phyloP scores from a whole-genome alignment of 2,329 filamentous ascomycete genomes.

The Dactylellina cionopaga region DNA sequence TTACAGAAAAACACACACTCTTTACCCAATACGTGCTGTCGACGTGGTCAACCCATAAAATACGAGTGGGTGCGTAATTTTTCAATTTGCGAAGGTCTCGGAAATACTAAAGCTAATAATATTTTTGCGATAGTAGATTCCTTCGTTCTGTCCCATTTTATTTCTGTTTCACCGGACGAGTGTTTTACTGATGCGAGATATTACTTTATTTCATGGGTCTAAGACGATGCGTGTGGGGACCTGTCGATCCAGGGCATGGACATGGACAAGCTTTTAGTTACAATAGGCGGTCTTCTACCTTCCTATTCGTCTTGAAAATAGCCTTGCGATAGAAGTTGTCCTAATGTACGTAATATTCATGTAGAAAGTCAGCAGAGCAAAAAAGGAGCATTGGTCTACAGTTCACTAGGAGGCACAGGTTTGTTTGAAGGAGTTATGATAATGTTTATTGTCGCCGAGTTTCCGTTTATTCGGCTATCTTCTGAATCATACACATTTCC shows the following conservation, averaged over 20 bases:
- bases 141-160: background rate
- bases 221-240: background rate
- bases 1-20: too few relatives aligned
- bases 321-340: slow-evolving; percentile 14
- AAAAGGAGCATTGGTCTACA: background rate
- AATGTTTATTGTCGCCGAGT: slow-evolving; percentile 14
- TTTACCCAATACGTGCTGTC: too few relatives aligned
- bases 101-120: slow-evolving; percentile 5
- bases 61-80: background rate
- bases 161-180: background rate
- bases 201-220: too few relatives aligned
- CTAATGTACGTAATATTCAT: background rate
- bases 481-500: slow-evolving; percentile 6
- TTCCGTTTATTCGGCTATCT: slow-evolving; percentile 17
- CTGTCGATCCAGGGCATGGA: slow-evolving; percentile 2
- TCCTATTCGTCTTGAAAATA: slow-evolving; percentile 1
- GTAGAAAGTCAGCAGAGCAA: background rate
- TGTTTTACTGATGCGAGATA: background rate
- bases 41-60: slow-evolving; percentile 35
- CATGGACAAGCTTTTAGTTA: slow-evolving; percentile 6
- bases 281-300: slow-evolving; percentile 7
- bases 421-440: slow-evolving; percentile 6
- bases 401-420: background rate
- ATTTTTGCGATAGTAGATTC: background rate
- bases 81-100: background rate